Base-by-base conservation (phyloP, 2,329 filamentous ascomycete species). In the Hymenoscyphus occultus region DNA sequence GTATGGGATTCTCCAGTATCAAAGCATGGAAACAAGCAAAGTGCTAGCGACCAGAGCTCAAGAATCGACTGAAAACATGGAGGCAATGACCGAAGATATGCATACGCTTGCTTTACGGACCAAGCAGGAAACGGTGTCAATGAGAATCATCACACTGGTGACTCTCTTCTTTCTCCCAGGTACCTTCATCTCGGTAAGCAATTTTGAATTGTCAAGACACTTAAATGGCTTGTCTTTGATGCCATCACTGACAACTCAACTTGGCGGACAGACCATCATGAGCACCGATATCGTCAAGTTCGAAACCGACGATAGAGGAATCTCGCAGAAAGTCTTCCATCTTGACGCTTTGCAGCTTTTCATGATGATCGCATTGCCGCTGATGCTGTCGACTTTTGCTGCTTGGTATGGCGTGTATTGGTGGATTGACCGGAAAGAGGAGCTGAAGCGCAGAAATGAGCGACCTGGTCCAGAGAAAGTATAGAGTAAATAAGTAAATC, bases 151-250 rank as follows among this genome's bases (percentile, higher is more conserved):
- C 60, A 80, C 78, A 0, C 68, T 77, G 0, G 78, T 80, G 1
- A 79, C 78, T 0, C 64, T 80, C 0, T 78, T 80, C 63, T 80
- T 79, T 62, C 69, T 80, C 0, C 78, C 78, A 2, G 78, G 75
- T 1, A 80, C 78, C 0, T 80, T 80, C 65, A 76, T 80, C 7
- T 77, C 77, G 9, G 78, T 80, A 73, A 70, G 76, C 16, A 2
- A n/a, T 9, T 48, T 48, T 5, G 42, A 5, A 19, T 7, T 48
- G 42, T 19, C 42, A n/a, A 19, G n/a, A 48, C 19, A 19, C 42
- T 6, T 48, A 10, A n/a, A 7, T 2, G 16, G 6, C 4, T 48
- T 48, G n/a, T 22, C 45, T 12, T 22, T 10, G 45, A 48, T 22
- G 45, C 45, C n/a, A 48, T 22, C n/a, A 22, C 45, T 22, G 45